These are phyloP conservation scores for Elongisporangium prolatum DNA, from an alignment of 352 stramenopile species.

Conservation along the genomic window DNA sequence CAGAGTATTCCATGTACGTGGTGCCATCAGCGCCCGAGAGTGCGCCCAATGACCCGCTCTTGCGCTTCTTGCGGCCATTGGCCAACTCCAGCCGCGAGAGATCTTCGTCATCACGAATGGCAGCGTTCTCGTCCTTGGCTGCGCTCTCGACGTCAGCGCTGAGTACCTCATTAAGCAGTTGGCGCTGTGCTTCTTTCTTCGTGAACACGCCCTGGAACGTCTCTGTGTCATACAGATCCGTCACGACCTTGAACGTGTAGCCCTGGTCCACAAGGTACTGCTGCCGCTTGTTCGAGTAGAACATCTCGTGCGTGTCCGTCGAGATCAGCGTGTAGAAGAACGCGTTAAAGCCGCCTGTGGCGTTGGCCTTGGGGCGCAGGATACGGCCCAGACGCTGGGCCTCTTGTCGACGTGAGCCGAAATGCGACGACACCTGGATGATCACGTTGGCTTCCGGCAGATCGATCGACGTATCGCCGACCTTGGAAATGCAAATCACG, in stretches of 20 bases:
- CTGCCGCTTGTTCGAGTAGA: conserved; percentile 98
- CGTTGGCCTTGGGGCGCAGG: conserved; percentile 95
- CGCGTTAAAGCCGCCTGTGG: conserved; percentile 97
- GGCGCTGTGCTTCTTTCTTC: conserved; percentile 70
- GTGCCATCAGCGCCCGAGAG: conserved; percentile 74
- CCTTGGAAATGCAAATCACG: conserved; percentile 90
- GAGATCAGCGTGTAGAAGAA: conserved; percentile 99
- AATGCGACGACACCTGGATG: conserved; percentile 98
- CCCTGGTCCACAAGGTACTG: conserved; percentile 99
- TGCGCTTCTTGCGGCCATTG: conserved; percentile 72
- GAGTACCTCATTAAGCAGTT: conserved; percentile 76
- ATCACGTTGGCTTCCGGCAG: conserved; percentile 99
- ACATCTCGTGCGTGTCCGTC: conserved; percentile 99
- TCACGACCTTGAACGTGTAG: conserved; percentile 99
- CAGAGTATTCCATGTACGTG: conserved; percentile 87
- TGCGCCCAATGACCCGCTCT: conserved; percentile 62
- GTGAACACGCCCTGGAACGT: conserved; percentile 81
- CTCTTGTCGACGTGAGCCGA: conserved; percentile 98
- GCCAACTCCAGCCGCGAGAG: conserved; percentile 66
- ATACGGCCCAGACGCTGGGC: conserved; percentile 99
- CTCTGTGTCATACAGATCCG: conserved; percentile 86
- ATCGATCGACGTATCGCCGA: conserved; percentile 99
- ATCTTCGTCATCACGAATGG: conserved; percentile 81
- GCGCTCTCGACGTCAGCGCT: conserved; percentile 77
- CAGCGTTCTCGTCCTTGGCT: conserved; percentile 77